Evolutionary conservation across 2,329 filamentous ascomycete species (phyloP), one percentile per base, ranked within the genome.

Genomic region (Furcasterigmium sp.): DNA sequence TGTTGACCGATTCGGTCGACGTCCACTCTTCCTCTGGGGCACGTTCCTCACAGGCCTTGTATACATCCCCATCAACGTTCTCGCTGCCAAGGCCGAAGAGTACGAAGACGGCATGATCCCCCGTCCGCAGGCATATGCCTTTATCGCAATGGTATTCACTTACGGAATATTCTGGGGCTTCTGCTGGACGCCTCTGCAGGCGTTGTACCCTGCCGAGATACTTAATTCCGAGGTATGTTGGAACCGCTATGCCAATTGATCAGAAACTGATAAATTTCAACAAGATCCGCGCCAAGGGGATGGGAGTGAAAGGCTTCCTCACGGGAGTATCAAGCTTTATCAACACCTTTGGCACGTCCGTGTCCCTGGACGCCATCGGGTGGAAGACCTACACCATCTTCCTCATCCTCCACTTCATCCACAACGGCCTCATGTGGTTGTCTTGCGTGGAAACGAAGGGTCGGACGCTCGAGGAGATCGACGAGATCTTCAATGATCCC

Each of bases 391-490:
- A 67, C 49, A 64, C 65, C 25, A 65, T 68, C 50, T 59, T 72
- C 41, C 65, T 61, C 47, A 62, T 68, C 52, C 62, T 72, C 45
- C 70, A 68, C 51, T 67, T 52, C 15, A 23, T 52, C 4, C 49
- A 52, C 42, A 42, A 47, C 9, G 42, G 32, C 4, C 35, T 52
- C 4, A 49, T 52, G 46, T 51, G 46, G 28, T 26, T 36, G 34
- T 51, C 45, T 0, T 49, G 45, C 5, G 51, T 75, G 35, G 75
- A 80, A 57, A 79, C 75, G 13, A 67, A 66, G 41, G 73, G 73
- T 15, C 67, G 70, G 2, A 76, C 74, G 9, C 69, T 78, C 8
- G 75, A 78, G 53, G 73, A 78, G 53, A 63, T 78, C 32, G 73
- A 74, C 39, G 70, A 71, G 56, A 73, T 78, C 52, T 77, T 78